A percentile compares a stretch with the other conserved stretches of the same genome.
Conservation (phyloP, 768 basidiomycete genomes). For the Galerina sulciceps region DNA sequence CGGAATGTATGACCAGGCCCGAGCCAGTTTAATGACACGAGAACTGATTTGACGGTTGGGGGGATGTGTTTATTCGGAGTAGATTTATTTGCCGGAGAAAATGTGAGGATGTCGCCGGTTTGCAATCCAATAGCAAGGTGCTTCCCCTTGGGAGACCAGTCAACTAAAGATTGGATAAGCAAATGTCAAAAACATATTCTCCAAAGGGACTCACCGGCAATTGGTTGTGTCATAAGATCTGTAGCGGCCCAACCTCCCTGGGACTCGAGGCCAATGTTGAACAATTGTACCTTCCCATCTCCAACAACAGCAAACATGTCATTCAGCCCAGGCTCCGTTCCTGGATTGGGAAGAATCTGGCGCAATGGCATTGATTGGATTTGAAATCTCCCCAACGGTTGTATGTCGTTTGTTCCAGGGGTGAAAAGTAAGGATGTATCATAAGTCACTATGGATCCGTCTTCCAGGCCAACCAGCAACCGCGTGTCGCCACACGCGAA, state of each 20-base stretch:
- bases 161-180: slow-evolving; percentile 46
- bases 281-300: slow-evolving; percentile 57
- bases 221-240: slow-evolving; percentile 54
- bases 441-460: slow-evolving; percentile 65
- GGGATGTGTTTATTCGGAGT: slow-evolving; percentile 66
- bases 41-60: slow-evolving; percentile 50
- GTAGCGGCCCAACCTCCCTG: slow-evolving; percentile 60
- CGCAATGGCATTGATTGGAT: slow-evolving; percentile 47
- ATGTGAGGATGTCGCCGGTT: slow-evolving; percentile 73
- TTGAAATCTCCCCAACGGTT: slow-evolving; percentile 55
- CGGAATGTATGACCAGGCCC: slow-evolving; percentile 71
- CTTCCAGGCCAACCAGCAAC: slow-evolving; percentile 59
- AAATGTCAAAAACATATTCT: slow-evolving; percentile 1
- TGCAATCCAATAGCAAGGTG: slow-evolving; percentile 78
- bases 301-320: slow-evolving; percentile 64
- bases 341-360: slow-evolving; percentile 70
- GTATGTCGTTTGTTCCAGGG: slow-evolving; percentile 41
- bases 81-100: slow-evolving; percentile 57
- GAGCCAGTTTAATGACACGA: slow-evolving; percentile 68
- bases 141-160: slow-evolving; percentile 89
- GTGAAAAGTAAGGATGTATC: slow-evolving; percentile 58
- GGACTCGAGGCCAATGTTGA: slow-evolving; percentile 58
- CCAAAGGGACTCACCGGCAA: slow-evolving; percentile 52
- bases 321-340: slow-evolving; percentile 49
- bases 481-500: slow-evolving; percentile 66